Base-by-base conservation (phyloP, 106 monocot genomes). In the Dactylorhiza incarnata region DNA sequence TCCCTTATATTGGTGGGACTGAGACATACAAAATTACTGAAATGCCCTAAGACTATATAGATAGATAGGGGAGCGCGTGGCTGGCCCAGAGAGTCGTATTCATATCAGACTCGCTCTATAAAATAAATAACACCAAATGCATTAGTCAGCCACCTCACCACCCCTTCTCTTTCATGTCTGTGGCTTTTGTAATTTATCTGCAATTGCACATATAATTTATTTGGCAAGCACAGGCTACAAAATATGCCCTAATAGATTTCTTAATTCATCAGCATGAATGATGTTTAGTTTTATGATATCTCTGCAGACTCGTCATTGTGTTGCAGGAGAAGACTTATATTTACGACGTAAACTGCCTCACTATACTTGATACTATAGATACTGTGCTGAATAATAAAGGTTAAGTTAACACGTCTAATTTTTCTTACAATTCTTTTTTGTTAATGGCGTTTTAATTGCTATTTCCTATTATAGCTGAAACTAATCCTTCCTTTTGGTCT, bases 291-390 rank as follows among this genome's bases (percentile, higher is more conserved):
- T 7, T 24, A n/a, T n/a, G n/a, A n/a, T n/a, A 45, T 45, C 7
- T 66, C 10, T 83, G 85, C 93, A 96, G 93, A 82, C 85, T 93
- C 82, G 76, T 96, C 74, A 89, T 91, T 17, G 79, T 96, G 75
- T 86, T 96, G 84, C 96, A 84, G 85, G 91, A 93, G 15, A 96
- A 86, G 74, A 84, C 89, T 15, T 96, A 84, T 82, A 85, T 96
- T 53, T 96, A 96, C 83, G 93, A 96, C 49, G 78, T 89, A 47
- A 91, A 93, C 75, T 91, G 84, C 76, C 76, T 89, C 47, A 74
- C 83, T 74, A 93, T 93, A 45, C 73, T 93, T 78, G 91, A 96
- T 59, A 86, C 84, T 20, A 90, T 96, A 74, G 93, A 93, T 75
- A 96, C 96, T 22, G 89, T 89, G 29, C 84, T 86, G 29, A 96